Evolutionary conservation across 306 rosid genomes (phyloP).

Genomic region (cucumber (Cucumis sativus)): Cucumber_9930_V3 NC_026657.2:38028001-38028500

Average conservation of each 20-base stretch:
- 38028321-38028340: background rate
- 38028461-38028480: slow-evolving; percentile 76
- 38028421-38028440: slow-evolving; percentile 30
- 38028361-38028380: background rate
- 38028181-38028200: too few species aligned
- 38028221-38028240: too few species aligned
- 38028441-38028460: slow-evolving; percentile 78
- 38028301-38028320: background rate
- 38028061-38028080: too few species aligned
- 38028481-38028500: slow-evolving; percentile 83
- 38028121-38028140: too few species aligned
- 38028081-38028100: too few species aligned
- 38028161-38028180: too few species aligned
- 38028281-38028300: background rate
- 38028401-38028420: background rate
- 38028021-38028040: too few species aligned
- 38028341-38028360: background rate
- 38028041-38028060: too few species aligned
- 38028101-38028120: too few species aligned
- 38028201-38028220: too few species aligned
- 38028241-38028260: background rate
- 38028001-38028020: too few species aligned
- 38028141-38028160: too few species aligned
- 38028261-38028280: background rate
- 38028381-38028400: background rate